Base-by-base conservation (phyloP, 2,329 filamentous ascomycete species). In the Scortechinia acanthostroma region DNA sequence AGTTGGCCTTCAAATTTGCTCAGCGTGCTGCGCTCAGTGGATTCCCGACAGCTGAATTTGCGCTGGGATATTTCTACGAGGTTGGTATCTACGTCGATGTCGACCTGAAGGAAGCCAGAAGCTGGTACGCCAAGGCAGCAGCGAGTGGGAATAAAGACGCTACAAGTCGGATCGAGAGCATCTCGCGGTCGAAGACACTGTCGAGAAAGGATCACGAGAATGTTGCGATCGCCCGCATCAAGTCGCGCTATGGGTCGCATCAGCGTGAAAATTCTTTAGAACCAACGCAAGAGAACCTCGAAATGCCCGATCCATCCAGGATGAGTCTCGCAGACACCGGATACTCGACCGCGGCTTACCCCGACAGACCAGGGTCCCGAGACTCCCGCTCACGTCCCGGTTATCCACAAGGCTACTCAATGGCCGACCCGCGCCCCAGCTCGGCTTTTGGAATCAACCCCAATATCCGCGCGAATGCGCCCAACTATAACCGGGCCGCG, bases 41-140 rank as follows among this genome's bases (percentile, higher is more conserved):
- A 46, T 74, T 97, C 43, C 76, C 89, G 0, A 97, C 91, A 0
- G 93, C 91, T 43, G 90, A 97, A 62, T 98, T 98, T 58, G 93
- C 93, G 21, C 80, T 98, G 72, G 91, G 91, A 10, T 98, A 98
- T 64, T 98, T 97, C 67, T 81, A 93, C 60, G 93, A 98, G 62
- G 94, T 98, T 53, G 93, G 93, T 53, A 95, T 98, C 59, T 83
- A 90, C 58, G 86, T 94, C 20, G 77, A 80, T n/a, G 86, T 88
- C 51, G 88, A 91, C 58, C 66, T 96, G 35, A 76, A 80, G 43
- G 87, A 93, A 60, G 91, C 93, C 1, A 75, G 86, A 50, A 80
- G 74, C 51, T 98, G 93, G 93, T 98, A 98, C 60, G 80, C 86
- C 52, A 83, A 89, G 56, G 91, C 93, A 4, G 86, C 90, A 22